Conservation (phyloP, 495 filamentous ascomycete genomes). For the Letharia columbiana region DNA sequence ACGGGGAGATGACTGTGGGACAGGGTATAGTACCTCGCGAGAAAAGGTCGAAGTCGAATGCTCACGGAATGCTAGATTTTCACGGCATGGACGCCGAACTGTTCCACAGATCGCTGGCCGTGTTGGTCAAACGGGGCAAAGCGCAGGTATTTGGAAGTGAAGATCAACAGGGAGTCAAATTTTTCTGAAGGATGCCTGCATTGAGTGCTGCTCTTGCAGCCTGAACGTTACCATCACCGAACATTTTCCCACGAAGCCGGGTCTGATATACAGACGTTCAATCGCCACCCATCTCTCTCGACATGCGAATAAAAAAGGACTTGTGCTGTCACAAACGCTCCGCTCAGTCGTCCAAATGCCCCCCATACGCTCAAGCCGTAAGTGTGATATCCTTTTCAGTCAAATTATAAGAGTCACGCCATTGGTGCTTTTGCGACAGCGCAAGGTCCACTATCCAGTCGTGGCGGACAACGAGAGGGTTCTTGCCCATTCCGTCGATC, state of each 20-base stretch:
- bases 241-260: background rate
- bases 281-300: background rate
- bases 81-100: constrained; percentile 78
- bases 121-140: constrained; percentile 80
- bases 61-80: constrained; percentile 50
- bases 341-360: constrained; percentile 5
- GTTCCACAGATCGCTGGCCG: constrained; percentile 64
- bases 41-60: background rate
- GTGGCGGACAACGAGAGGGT: constrained; percentile 63
- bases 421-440: constrained; percentile 69
- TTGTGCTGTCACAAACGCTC: constrained; percentile 3
- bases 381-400: constrained; percentile 19
- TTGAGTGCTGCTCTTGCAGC: background rate
- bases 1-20: constrained; percentile 52
- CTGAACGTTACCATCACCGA: background rate
- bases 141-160: constrained; percentile 87
- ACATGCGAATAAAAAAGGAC: background rate
- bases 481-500: constrained; percentile 60
- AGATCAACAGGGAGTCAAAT: constrained; percentile 86
- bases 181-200: constrained; percentile 53
- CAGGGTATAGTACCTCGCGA: constrained; percentile 9
- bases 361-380: background rate
- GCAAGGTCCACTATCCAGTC: constrained; percentile 88
- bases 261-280: background rate
- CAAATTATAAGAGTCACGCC: constrained; percentile 53